Percentiles rank a stretch among this genome's conserved stretches.
Evolutionary conservation across 2,329 filamentous ascomycete species (phyloP).

Genomic region (Alternaria triticimaculans): DNA sequence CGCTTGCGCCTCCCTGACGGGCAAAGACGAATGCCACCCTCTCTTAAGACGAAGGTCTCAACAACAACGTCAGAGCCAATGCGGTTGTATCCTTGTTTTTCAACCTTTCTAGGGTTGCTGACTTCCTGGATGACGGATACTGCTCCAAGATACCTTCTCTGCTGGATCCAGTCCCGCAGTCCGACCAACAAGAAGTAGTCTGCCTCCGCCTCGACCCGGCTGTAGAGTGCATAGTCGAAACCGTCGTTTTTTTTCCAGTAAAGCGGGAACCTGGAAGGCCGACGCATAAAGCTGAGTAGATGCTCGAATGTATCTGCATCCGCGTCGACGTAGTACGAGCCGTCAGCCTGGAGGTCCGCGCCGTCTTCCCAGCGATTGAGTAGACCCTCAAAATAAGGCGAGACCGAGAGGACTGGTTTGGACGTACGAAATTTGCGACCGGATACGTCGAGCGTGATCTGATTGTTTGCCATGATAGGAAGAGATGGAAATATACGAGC

Average conservation of each 20-base stretch:
- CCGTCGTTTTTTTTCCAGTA: constrained; percentile 40
- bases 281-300: constrained; percentile 13
- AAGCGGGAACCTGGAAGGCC: constrained; percentile 20
- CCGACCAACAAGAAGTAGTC: constrained; percentile 36
- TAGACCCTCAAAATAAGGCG: not conserved
- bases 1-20: too few species aligned
- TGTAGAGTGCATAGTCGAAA: constrained; percentile 42
- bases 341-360: constrained; percentile 18
- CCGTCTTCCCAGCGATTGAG: not conserved
- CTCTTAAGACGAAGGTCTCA: too few species aligned
- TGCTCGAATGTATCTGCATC: constrained; percentile 40
- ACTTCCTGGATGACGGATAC: not conserved
- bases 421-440: not conserved
- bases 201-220: constrained; percentile 37
- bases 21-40: too few species aligned
- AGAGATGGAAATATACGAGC: not conserved
- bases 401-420: not conserved
- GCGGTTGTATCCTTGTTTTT: too few species aligned
- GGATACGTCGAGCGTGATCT: not conserved
- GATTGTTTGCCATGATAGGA: not conserved
- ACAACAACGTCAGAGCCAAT: too few species aligned
- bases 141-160: constrained; percentile 13
- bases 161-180: constrained; percentile 39
- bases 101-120: too few species aligned
- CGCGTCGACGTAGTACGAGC: constrained; percentile 47